phyloP scores from a whole-genome alignment of 108 stramenopile species.

The Nitzschia sp. region DNA sequence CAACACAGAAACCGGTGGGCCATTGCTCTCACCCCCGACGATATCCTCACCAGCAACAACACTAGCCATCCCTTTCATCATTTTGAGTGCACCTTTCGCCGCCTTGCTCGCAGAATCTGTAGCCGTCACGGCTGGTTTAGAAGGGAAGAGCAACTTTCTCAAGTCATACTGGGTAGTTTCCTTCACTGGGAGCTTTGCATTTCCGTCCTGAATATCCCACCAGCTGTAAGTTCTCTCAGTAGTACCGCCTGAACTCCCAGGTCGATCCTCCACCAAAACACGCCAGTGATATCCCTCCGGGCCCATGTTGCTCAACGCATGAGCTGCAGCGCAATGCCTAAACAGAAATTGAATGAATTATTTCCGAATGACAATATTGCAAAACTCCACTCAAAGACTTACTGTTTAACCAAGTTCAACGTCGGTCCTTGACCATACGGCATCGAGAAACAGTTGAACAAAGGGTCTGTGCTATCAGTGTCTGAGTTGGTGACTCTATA shows the following conservation, averaged over 20 bases:
- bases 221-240: conserved; percentile 53
- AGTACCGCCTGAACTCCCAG: conserved; percentile 15
- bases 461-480: conserved; percentile 33
- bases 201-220: conserved; percentile 93
- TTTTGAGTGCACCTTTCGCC: conserved; percentile 81
- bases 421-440: conserved; percentile 62
- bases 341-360: background rate
- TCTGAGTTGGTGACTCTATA: conserved; percentile 57
- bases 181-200: conserved; percentile 78
- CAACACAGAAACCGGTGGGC: conserved; percentile 62
- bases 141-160: conserved; percentile 59
- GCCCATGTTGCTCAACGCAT: conserved; percentile 54
- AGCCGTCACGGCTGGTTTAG: conserved; percentile 15
- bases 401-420: conserved; percentile 67
- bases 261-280: conserved; percentile 83
- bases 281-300: conserved; percentile 86
- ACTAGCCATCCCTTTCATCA: conserved; percentile 73
- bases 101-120: conserved; percentile 60
- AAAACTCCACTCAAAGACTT: conserved; percentile 19
- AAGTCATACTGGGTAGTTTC: conserved; percentile 61
- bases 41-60: conserved; percentile 51
- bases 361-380: background rate
- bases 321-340: conserved; percentile 63
- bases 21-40: conserved; percentile 35
- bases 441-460: conserved; percentile 78